Evolutionary conservation across 106 monocot species (phyloP), one percentile per base, ranked within the genome.

Genomic region (Phalaenopsis aphrodite): DNA sequence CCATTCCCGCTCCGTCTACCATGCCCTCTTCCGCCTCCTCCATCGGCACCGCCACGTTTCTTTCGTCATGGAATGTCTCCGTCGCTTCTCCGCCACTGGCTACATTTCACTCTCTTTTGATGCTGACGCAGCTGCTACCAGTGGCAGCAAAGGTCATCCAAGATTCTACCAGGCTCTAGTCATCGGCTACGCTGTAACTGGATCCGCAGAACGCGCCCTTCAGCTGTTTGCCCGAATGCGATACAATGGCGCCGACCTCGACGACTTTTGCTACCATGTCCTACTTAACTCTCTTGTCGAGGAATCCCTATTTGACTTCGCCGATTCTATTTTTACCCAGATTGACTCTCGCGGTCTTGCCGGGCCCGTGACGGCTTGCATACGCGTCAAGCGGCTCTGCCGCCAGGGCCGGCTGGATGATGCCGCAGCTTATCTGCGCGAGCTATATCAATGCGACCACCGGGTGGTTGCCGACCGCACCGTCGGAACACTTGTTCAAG

Each of bases 201-300:
- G 88, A 19, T 65, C 82, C 12, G 84, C 90, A 36, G 92, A 90
- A 75, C 84, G 81, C 10, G 92, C 92, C 21, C 90, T 96, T 71
- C 79, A 76, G 77, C 75, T 87, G 46, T 68, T 91, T 43, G 87
- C 85, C 6, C 73, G 75, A 57, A 93, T 96, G 94, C 90, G 96
- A 4, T 96, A 90, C 80, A 81, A 77, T 65, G 96, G 96, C 47
- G 83, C 92, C 69, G 90, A 97, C 80, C 90, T 94, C n/a, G 83
- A 88, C 65, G 23, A 81, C 36, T 89, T 94, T 83, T 81, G 90
- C 48, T 94, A 89, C 75, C 87, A 92, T 46, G 86, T 94, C 21
- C 86, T 97, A 45, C 45, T 94, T 30, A 92, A 94, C 72, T 87
- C 94, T n/a, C 89, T 97, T 19, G 87, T 94, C 10, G 94, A 97